phyloP scores from a whole-genome alignment of 192 early-diverging fungal genomes.

The Mortierella hygrophila region DNA sequence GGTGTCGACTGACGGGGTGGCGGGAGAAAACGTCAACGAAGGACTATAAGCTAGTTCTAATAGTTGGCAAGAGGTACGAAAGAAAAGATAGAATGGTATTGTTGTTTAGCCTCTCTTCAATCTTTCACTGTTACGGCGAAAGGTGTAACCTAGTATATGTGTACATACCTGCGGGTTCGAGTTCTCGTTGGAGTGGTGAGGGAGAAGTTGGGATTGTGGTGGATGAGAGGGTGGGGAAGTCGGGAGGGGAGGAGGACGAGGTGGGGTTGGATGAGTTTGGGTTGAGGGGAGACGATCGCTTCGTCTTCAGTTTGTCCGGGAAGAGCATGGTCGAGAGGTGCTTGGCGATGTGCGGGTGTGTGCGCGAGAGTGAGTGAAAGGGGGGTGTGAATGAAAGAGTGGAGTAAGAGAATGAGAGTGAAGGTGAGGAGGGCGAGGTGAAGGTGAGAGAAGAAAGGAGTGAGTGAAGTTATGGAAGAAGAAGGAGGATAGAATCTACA shows the following conservation, averaged over 20 bases:
- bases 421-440: background rate
- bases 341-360: background rate
- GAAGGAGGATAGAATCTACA: slow-evolving; percentile 4
- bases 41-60: slow-evolving; percentile 19
- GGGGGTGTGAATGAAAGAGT: background rate
- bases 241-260: slow-evolving; percentile 9
- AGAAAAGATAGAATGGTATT: background rate
- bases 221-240: slow-evolving; percentile 1
- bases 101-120: background rate
- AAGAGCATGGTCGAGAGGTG: slow-evolving; percentile 25
- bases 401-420: background rate
- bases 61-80: too few species aligned
- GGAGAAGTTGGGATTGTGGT: background rate
- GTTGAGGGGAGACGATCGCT: slow-evolving; percentile 51
- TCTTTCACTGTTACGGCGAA: background rate
- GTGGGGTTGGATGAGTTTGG: slow-evolving; percentile 33
- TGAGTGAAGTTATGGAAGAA: background rate
- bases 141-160: background rate
- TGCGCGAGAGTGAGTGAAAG: background rate
- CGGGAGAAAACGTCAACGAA: slow-evolving; percentile 39
- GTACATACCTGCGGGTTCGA: slow-evolving; percentile 16
- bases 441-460: slow-evolving; percentile 3
- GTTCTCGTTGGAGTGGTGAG: slow-evolving; percentile 27
- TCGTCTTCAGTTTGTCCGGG: slow-evolving; percentile 46
- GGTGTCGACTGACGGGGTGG: slow-evolving; percentile 34